Percentiles rank a stretch among this genome's conserved stretches.
These are phyloP conservation scores for Botrytis byssoidea DNA, from an alignment of 2,329 filamentous ascomycete species.

Conservation along the genomic window DNA sequence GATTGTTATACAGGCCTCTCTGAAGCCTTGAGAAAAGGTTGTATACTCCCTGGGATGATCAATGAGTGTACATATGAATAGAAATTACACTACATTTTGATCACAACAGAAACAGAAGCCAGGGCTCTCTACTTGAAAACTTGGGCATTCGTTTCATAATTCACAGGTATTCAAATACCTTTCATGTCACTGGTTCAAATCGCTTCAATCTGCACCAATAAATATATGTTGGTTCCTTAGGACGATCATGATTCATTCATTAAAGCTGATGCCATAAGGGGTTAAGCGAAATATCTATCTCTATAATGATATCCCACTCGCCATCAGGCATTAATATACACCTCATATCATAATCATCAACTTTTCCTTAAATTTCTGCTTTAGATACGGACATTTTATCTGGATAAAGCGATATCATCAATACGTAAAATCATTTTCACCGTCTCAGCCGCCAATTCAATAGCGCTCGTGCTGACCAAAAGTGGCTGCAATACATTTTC, in stretches of 20 bases:
- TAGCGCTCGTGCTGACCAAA: constrained; percentile 93
- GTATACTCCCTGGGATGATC: not conserved
- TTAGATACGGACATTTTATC: constrained; percentile 27
- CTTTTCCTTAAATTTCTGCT: constrained; percentile 8
- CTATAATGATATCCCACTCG: constrained; percentile 2
- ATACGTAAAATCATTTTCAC: constrained; percentile 59
- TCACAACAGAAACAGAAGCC: not conserved
- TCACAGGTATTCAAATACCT: not conserved
- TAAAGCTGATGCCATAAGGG: constrained; percentile 20
- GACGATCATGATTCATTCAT: constrained; percentile 20
- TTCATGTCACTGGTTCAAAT: not conserved
- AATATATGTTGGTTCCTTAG: not conserved
- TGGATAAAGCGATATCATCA: constrained; percentile 36
- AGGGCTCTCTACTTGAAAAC: not conserved
- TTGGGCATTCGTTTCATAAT: not conserved
- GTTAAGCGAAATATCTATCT: constrained; percentile 18
- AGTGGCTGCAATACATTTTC: constrained; percentile 96
- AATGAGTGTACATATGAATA: not conserved
- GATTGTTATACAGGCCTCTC: not conserved
- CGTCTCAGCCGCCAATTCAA: constrained; percentile 95
- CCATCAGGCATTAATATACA: constrained; percentile 22
- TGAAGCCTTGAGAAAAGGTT: not conserved
- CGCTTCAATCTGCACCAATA: not conserved
- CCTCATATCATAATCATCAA: constrained; percentile 17
- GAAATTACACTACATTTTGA: not conserved